Evolutionary conservation across 768 basidiomycete genomes (phyloP), one percentile per base, ranked within the genome.

Genomic region (Roridomyces roridus): DNA sequence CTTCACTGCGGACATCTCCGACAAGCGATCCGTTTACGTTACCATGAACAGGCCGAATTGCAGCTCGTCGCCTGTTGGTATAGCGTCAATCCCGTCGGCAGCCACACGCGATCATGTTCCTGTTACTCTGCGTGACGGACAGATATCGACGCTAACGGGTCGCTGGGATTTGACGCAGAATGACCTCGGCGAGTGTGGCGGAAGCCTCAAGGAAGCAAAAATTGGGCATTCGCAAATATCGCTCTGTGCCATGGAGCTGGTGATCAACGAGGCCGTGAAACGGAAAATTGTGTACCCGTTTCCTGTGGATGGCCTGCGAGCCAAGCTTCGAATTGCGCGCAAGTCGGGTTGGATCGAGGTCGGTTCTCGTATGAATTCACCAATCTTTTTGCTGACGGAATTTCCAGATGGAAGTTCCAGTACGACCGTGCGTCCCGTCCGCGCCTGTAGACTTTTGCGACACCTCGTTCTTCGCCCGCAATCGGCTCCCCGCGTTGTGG

Each of bases 401-500:
- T 12, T 10, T 24, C 26, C 7, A 57, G 55, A 12, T 57, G 9
- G 55, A 50, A 14, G 47, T 25, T 2, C 55, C 55, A 5, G 21
- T 50, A 31, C 47, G 42, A 25, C 14, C 24, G 15, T 34, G 31
- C 7, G 31, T 15, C n/a, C 12, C 37, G 14, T 39, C 21, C 1
- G 34, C 8, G 5, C 23, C 25, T 5, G n/a, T 12, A 5, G 47
- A 34, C 51, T 50, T 50, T 0, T 12, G 21, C 17, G 37, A 37
- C 43, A 34, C 37, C 31, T 41, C 31, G 35, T 6, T 58, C 51
- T 36, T 37, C 18, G 21, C 24, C 24, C 6, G 59, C 58, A 60
- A 64, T 61, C 60, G 67, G 29, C 75, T 76, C 53, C 70, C 72
- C 11, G 61, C 72, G 5, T 46, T 67, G 20, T 76, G 74, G 78